Conservation (phyloP, 2,329 filamentous ascomycete species). For the Talaromyces amestolkiae region DNA sequence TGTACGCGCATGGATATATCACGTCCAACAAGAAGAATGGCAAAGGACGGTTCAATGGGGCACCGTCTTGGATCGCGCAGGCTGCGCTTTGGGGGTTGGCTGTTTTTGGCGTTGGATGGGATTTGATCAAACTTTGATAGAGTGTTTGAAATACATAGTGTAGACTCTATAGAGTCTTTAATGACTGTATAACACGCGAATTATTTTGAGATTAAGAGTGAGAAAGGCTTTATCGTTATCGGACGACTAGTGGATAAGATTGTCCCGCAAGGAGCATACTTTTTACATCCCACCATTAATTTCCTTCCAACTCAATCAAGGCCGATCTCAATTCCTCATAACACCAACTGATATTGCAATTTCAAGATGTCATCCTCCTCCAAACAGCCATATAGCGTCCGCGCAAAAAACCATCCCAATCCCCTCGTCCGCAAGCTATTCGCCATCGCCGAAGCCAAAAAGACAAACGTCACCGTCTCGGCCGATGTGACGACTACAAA, state of each 20-base stretch:
- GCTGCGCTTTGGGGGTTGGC: conserved; percentile 40
- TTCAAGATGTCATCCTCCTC: conserved; percentile 45
- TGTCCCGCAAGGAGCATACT: not conserved
- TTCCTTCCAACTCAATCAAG: not conserved
- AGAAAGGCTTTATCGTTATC: not conserved
- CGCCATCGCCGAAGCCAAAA: conserved; percentile 46
- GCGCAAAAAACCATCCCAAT: conserved; percentile 44
- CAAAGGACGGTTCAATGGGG: conserved; percentile 36
- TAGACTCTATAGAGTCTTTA: not conserved
- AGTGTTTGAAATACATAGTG: not conserved
- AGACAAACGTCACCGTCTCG: conserved; percentile 50
- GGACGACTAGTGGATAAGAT: not conserved
- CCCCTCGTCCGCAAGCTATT: conserved; percentile 45
- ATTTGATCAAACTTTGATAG: conserved; percentile 28
- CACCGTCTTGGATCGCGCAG: conserved; percentile 41
- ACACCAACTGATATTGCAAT: not conserved
- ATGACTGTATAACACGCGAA: not conserved
- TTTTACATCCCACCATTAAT: conserved; percentile 1
- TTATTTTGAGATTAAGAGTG: not conserved
- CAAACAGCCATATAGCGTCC: conserved; percentile 38
- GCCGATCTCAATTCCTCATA: not conserved
- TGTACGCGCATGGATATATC: conserved; percentile 52
- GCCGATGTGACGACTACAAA: conserved; percentile 49
- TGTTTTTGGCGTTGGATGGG: conserved; percentile 36
- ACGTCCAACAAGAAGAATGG: conserved; percentile 40